Conservation (phyloP, 192 early-diverging fungal genomes). For the Coemansia sp. region DNA sequence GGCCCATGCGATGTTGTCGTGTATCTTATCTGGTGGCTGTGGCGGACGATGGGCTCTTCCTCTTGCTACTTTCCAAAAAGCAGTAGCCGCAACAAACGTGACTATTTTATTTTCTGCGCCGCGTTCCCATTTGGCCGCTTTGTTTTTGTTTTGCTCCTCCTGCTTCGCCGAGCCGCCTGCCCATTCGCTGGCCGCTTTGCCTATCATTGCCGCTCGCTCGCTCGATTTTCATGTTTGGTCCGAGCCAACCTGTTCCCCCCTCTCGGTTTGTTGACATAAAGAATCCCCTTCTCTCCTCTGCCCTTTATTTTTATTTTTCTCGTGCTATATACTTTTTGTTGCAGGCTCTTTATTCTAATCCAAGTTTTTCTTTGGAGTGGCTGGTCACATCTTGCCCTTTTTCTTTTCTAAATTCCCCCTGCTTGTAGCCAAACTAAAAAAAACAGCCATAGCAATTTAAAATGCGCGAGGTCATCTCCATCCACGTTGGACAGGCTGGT, state of each 20-base stretch:
- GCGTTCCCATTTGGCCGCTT: constrained; percentile 18
- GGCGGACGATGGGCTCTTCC: not conserved
- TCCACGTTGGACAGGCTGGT: constrained; percentile 93
- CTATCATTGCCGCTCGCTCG: not conserved
- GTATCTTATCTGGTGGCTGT: not conserved
- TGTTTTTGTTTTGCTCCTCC: constrained; percentile 25
- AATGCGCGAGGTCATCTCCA: constrained; percentile 80
- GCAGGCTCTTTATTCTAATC: constrained; percentile 11
- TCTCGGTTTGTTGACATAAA: constrained; percentile 38
- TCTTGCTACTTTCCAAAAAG: not conserved
- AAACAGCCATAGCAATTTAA: constrained; percentile 14
- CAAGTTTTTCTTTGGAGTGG: constrained; percentile 1
- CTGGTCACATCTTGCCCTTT: not conserved
- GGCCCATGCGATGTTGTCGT: not conserved
- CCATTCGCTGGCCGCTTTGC: constrained; percentile 1
- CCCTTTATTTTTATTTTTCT: not conserved
- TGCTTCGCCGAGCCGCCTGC: not conserved
- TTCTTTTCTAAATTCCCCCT: not conserved
- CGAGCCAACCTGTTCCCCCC: constrained; percentile 7
- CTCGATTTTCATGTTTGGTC: constrained; percentile 19
- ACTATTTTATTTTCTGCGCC: constrained; percentile 4
- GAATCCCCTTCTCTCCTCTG: not conserved
- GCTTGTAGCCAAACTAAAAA: constrained; percentile 17
- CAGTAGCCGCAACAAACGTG: not conserved
- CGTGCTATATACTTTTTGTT: not conserved